These are phyloP conservation scores for Urochloa ruziziensis DNA, from an alignment of 176 grass and related monocot genomes.

Conservation along the genomic window DNA sequence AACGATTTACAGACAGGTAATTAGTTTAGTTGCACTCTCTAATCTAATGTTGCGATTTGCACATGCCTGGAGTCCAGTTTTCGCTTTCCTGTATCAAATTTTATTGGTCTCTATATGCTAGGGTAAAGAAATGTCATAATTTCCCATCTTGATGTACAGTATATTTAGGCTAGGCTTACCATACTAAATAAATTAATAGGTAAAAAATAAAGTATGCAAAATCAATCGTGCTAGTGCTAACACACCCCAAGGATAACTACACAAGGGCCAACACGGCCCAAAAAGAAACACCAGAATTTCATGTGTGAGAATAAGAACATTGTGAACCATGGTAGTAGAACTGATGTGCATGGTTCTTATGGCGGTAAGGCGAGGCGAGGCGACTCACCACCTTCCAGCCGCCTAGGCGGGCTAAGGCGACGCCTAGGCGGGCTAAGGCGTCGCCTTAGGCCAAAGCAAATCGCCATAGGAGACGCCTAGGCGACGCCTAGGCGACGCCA, in stretches of 20 bases:
- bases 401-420: too few relatives aligned
- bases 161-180: background rate
- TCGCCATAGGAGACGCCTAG: too few relatives aligned
- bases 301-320: background rate
- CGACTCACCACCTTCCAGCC: too few relatives aligned
- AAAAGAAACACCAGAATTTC: background rate
- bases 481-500: too few relatives aligned
- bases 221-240: background rate
- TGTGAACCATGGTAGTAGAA: background rate
- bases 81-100: slow-evolving; percentile 5
- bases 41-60: background rate
- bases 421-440: too few relatives aligned
- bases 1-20: slow-evolving; percentile 87
- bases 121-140: slow-evolving; percentile 4
- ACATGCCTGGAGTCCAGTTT: background rate
- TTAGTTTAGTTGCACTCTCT: background rate
- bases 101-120: background rate
- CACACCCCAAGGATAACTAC: background rate
- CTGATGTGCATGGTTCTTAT: too few relatives aligned
- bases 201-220: background rate
- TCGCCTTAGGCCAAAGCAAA: too few relatives aligned
- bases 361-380: too few relatives aligned
- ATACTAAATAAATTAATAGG: background rate
- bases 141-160: background rate
- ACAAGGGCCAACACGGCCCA: background rate